A percentile compares a stretch with the other conserved stretches of the same genome.
These are phyloP conservation scores for Saccharomycopsis fermentans DNA, from an alignment of 805 yeast genomes.

Conservation along the genomic window DNA sequence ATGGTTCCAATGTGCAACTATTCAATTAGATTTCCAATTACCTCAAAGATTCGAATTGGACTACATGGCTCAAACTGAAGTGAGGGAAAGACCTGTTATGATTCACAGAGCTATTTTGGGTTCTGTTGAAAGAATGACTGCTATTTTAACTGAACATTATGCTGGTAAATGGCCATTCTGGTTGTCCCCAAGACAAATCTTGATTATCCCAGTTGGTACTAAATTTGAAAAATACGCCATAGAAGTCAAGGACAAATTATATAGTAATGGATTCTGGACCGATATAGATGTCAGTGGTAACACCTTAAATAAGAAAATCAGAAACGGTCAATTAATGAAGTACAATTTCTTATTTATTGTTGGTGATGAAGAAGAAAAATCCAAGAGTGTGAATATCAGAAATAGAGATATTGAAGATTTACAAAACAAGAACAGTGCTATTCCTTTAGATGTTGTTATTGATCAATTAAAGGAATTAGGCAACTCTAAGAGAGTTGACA, in stretches of 20 bases:
- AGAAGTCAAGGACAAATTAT: slow-evolving; percentile 55
- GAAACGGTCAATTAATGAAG: slow-evolving; percentile 89
- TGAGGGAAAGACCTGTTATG: slow-evolving; percentile 81
- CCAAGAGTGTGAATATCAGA: slow-evolving; percentile 83
- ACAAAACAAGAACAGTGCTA: slow-evolving; percentile 87
- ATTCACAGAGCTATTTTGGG: slow-evolving; percentile 98
- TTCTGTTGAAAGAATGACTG: slow-evolving; percentile 98
- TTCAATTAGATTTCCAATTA: slow-evolving; percentile 97
- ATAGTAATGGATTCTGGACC: slow-evolving; percentile 68
- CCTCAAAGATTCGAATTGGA: slow-evolving; percentile 89
- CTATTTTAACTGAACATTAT: slow-evolving; percentile 93
- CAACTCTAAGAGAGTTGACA: slow-evolving; percentile 67
- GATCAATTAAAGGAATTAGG: slow-evolving; percentile 57
- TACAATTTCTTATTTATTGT: slow-evolving; percentile 95
- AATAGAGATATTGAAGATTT: slow-evolving; percentile 89
- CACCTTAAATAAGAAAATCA: slow-evolving; percentile 95
- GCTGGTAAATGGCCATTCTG: slow-evolving; percentile 99
- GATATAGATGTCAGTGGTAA: slow-evolving; percentile 92
- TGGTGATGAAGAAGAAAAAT: slow-evolving; percentile 85
- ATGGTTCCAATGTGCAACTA: slow-evolving; percentile 99
- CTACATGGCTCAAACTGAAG: slow-evolving; percentile 59
- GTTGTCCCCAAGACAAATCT: slow-evolving; percentile 97
- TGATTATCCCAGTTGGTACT: slow-evolving; percentile 95
- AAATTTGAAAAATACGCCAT: slow-evolving; percentile 87
- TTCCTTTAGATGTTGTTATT: slow-evolving; percentile 62